Evolutionary conservation across 2,329 filamentous ascomycete genomes (phyloP), one percentile per base, ranked within the genome.

Genomic region (Allantophomopsis cytisporea): DNA sequence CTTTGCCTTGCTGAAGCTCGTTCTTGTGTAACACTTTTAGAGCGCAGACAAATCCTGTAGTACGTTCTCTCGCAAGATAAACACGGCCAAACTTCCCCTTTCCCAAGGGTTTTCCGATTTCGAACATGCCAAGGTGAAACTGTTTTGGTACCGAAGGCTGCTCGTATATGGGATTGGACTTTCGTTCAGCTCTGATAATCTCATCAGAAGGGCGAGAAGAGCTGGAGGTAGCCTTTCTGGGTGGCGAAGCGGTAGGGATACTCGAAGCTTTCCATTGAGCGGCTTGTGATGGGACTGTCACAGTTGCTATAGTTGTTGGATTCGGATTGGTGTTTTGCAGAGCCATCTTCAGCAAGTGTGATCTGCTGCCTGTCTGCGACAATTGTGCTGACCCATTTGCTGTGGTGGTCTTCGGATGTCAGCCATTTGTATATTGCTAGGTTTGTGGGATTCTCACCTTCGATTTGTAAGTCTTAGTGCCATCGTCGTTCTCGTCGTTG

Each of bases 291-390:
- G 81, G 69, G 47, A 85, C 64, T 11, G 76, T 78, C 48, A 83
- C 76, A 35, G 81, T 73, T 35, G 79, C 66, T 51, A 74, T 66
- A 49, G 71, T 69, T 58, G 73, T 77, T 62, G 71, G 54, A 50
- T 71, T 71, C 57, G 73, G 56, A 59, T 78, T 88, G 54, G 85
- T 78, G 33, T 83, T 78, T 56, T 93, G 85, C 18, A 95, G 69
- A 17, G 83, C 82, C 38, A 85, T 74, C 62, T 94, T 95, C 62
- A 89, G 77, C 39, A 94, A 75, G 49, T 91, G 91, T 43, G 86
- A 73, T 48, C 87, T 73, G 54, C 72, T 80, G 38, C 68, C 66
- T 51, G 66, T 70, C 41, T 71, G 68, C 12, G 62, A 48, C 31
- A 67, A 50, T 45, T 73, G 55, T 12, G 49, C 23, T 28, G 23